These are phyloP conservation scores for Aspergillus leporis DNA, from an alignment of 495 filamentous ascomycete species.

Conservation along the genomic window DNA sequence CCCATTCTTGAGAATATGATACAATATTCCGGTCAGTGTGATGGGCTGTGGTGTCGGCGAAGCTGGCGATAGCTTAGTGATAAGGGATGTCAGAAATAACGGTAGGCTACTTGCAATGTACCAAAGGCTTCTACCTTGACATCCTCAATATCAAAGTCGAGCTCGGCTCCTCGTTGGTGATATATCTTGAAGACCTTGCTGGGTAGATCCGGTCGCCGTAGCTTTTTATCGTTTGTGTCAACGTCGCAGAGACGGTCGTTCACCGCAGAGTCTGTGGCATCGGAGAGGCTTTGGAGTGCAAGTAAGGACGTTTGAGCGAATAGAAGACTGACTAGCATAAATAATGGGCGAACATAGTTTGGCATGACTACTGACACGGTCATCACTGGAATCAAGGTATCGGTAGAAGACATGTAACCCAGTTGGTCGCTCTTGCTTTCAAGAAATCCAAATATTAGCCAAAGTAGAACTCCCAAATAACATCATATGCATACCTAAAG, in stretches of 20 bases:
- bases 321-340: slow-evolving; percentile 20
- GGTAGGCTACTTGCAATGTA: neutral
- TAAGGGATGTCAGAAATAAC: neutral
- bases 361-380: slow-evolving; percentile 27
- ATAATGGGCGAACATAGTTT: slow-evolving; percentile 18
- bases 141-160: slow-evolving; percentile 23
- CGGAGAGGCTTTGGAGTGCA: slow-evolving; percentile 17
- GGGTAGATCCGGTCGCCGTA: slow-evolving; percentile 20
- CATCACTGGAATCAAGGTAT: slow-evolving; percentile 28
- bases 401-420: slow-evolving; percentile 21
- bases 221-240: neutral
- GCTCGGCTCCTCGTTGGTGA: slow-evolving; percentile 11
- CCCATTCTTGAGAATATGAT: slow-evolving; percentile 50
- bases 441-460: slow-evolving; percentile 39
- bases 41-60: slow-evolving; percentile 55
- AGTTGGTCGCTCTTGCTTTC: slow-evolving; percentile 17
- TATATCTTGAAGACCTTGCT: slow-evolving; percentile 17
- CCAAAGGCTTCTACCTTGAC: slow-evolving; percentile 22
- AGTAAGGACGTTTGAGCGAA: slow-evolving; percentile 16
- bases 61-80: slow-evolving; percentile 12
- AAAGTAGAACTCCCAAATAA: slow-evolving; percentile 40
- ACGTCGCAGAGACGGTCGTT: slow-evolving; percentile 6
- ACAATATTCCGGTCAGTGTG: slow-evolving; percentile 43
- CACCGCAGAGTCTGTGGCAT: slow-evolving; percentile 19
- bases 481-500: slow-evolving; percentile 36